Evolutionary conservation across 1,139 yeast species (phyloP).

Genomic region (Diutina sp.): DNA sequence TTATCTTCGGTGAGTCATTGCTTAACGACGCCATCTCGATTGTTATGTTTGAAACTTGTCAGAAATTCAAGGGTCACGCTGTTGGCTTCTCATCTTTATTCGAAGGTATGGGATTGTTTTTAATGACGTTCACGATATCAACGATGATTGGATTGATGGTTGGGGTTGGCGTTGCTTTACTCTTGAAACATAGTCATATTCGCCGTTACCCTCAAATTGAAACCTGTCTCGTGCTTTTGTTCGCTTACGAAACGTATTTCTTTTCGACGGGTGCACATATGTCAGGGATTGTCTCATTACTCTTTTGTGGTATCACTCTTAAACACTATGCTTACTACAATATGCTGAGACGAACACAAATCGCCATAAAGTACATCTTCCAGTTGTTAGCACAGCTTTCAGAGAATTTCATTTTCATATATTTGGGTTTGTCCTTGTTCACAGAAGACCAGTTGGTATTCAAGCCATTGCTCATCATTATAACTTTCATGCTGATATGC

Average conservation of each 20-base stretch:
- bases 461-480: constrained; percentile 83
- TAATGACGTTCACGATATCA: constrained; percentile 91
- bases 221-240: constrained; percentile 78
- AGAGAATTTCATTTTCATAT: constrained; percentile 93
- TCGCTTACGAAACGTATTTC: constrained; percentile 93
- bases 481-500: constrained; percentile 84
- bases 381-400: constrained; percentile 89
- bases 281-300: constrained; percentile 94
- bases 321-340: constrained; percentile 95
- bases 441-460: constrained; percentile 93
- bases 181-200: constrained; percentile 84
- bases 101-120: constrained; percentile 87
- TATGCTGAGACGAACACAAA: constrained; percentile 95
- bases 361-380: constrained; percentile 89
- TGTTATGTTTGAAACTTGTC: constrained; percentile 98
- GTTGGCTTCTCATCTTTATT: constrained; percentile 69
- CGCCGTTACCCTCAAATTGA: constrained; percentile 94
- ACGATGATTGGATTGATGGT: constrained; percentile 79
- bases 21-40: constrained; percentile 96
- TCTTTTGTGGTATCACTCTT: constrained; percentile 92
- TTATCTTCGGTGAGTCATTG: constrained; percentile 91
- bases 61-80: constrained; percentile 79
- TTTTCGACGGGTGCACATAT: constrained; percentile 98
- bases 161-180: constrained; percentile 80
- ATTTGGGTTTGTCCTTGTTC: constrained; percentile 84